Evolutionary conservation across 78 protist genomes (phyloP).

Genomic region (slime mould (Dictyostelium discoideum)): DNA sequence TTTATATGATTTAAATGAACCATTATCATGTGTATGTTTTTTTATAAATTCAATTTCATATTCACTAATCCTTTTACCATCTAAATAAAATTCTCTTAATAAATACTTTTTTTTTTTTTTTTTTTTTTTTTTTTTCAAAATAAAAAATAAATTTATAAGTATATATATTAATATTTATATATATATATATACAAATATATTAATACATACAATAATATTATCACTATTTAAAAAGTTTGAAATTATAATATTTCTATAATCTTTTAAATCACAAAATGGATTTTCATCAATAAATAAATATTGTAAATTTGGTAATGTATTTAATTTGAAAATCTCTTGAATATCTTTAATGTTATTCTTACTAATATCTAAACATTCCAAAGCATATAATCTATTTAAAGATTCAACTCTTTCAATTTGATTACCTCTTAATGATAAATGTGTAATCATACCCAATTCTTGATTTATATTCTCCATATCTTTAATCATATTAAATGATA

Average conservation of each 20-base stretch:
- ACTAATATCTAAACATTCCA: conserved; percentile 57
- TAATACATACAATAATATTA: conserved; percentile 1
- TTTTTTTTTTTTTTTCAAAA: background rate
- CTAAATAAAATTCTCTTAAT: conserved; percentile 31
- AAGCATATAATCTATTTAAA: conserved; percentile 23
- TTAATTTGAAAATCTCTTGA: conserved; percentile 39
- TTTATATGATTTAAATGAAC: background rate
- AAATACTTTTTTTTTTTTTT: conserved; percentile 5
- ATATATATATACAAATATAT: too few species aligned
- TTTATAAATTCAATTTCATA: conserved; percentile 33
- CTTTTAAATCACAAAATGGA: conserved; percentile 55
- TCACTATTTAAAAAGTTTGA: background rate
- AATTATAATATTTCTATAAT: conserved; percentile 36
- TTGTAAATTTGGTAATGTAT: conserved; percentile 1
- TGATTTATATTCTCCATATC: background rate
- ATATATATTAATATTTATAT: too few species aligned
- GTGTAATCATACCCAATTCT: conserved; percentile 32
- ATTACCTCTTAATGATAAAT: conserved; percentile 22
- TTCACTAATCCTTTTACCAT: conserved; percentile 7
- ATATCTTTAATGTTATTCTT: conserved; percentile 29
- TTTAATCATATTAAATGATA: conserved; percentile 2
- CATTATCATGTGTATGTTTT: conserved; percentile 9
- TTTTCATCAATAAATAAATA: conserved; percentile 29
- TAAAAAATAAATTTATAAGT: background rate
- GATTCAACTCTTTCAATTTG: conserved; percentile 30